Base-by-base conservation (phyloP, 257 asterid species). In the Solanum pinnatisectum region DNA sequence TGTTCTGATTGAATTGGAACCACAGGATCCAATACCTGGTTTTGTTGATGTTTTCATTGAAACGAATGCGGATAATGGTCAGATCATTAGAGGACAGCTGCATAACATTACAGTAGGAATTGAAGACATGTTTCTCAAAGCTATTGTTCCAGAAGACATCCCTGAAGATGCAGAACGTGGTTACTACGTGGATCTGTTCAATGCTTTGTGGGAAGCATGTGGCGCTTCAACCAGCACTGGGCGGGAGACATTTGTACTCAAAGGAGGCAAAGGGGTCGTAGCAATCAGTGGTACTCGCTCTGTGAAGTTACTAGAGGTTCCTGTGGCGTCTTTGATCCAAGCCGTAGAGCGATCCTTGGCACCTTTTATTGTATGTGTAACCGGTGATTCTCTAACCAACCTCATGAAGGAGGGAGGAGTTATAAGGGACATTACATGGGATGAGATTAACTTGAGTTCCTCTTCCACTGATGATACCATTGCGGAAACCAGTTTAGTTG, bases 201-300 rank as follows among this genome's bases (percentile, higher is more conserved):
- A 93, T 89, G 98, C 98, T 36, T 90, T 97, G 87, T 97, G 99
- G 99, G 99, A 96, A 92, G 98, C 98, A 56, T 96, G 98, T 73
- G 98, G 94, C 86, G 59, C 98, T 73, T 89, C 98, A 73, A 91
- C 98, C 84, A 92, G 94, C 90, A 93, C 96, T 15, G 98, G 98
- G 78, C 89, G 97, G 86, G 99, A 97, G 92, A 90, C 93, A 79
- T 97, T 95, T 81, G 89, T 90, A 82, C 90, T 97, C 87, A 97
- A 92, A 94, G 99, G 98, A 85, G 98, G 98, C 89, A 97, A 92
- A 88, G 98, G 99, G 52, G 90, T 92, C 52, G 93, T 98, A 87
- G 98, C 98, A 35, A 90, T 97, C 77, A 94, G 91, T 13, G 98
- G 98, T 90, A 96, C 99, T 6, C 96, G 92, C 36, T 97, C 98